Conservation (phyloP, 371 early-diverging fungal genomes). For the Mortierella sp. region DNA sequence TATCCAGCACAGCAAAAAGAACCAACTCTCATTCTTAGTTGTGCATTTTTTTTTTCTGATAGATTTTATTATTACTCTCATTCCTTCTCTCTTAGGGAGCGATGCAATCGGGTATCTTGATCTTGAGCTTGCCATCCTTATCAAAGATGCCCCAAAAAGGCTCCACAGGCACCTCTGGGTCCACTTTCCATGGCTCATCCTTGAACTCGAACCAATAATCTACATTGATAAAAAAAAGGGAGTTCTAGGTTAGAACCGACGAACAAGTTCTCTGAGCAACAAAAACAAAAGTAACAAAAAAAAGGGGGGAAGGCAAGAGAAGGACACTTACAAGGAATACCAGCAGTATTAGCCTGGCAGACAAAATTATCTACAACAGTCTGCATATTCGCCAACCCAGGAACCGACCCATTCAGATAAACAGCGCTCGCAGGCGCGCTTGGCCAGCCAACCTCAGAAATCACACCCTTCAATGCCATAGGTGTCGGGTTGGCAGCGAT, state of each 20-base stretch:
- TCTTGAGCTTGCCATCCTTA: slow-evolving; percentile 53
- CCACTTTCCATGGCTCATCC: slow-evolving; percentile 73
- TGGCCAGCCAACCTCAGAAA: slow-evolving; percentile 81
- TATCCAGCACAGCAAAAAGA: neutral
- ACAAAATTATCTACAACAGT: slow-evolving; percentile 63
- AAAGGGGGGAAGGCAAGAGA: neutral
- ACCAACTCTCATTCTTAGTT: neutral
- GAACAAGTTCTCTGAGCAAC: neutral
- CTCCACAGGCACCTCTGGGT: slow-evolving; percentile 65
- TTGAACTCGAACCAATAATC: slow-evolving; percentile 75
- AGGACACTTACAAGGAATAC: slow-evolving; percentile 19
- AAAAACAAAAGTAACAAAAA: neutral
- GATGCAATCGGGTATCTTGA: slow-evolving; percentile 38
- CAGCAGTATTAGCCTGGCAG: slow-evolving; percentile 64
- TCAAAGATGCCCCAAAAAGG: slow-evolving; percentile 72
- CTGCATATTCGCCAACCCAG: slow-evolving; percentile 67
- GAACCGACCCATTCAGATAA: slow-evolving; percentile 58
- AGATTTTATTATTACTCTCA: neutral
- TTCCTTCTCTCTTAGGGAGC: neutral
- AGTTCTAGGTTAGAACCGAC: neutral
- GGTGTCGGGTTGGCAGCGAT: slow-evolving; percentile 20
- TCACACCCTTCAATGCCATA: slow-evolving; percentile 60
- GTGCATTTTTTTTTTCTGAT: neutral
- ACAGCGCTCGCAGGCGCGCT: slow-evolving; percentile 47
- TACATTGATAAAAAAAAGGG: neutral